Evolutionary conservation across 1,284 basidiomycete species (phyloP).

Genomic region (Naganishia albida): DNA sequence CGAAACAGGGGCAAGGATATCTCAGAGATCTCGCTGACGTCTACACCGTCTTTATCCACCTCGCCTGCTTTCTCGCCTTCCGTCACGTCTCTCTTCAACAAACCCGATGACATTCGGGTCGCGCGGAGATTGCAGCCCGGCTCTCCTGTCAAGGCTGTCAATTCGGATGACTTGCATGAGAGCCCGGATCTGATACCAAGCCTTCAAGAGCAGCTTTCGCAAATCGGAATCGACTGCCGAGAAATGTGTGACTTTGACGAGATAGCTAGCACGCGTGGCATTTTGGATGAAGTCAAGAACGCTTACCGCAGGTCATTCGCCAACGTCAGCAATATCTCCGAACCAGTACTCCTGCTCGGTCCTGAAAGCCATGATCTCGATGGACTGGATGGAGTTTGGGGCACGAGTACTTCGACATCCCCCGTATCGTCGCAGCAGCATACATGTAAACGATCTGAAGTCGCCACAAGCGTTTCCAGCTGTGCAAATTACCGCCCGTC

Average conservation of each 20-base stretch:
- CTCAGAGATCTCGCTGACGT: conserved; percentile 1
- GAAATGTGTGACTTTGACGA: conserved; percentile 11
- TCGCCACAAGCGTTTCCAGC: too few species aligned
- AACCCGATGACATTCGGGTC: neutral
- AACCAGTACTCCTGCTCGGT: conserved; percentile 6
- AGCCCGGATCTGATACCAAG: conserved; percentile 7
- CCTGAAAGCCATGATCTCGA: conserved; percentile 32
- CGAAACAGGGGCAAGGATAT: neutral
- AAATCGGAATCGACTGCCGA: conserved; percentile 10
- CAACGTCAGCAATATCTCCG: neutral
- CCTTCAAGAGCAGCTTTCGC: conserved; percentile 8
- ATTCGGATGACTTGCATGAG: neutral
- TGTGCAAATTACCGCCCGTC: too few species aligned
- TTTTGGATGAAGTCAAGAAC: neutral
- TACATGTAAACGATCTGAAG: too few species aligned
- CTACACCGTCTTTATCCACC: neutral
- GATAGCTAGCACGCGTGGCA: neutral
- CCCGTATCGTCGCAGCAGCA: too few species aligned
- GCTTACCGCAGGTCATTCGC: conserved; percentile 3
- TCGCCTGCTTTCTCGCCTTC: neutral
- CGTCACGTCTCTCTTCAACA: neutral
- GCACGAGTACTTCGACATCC: neutral
- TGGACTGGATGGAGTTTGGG: conserved; percentile 30
- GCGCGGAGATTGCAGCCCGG: neutral
- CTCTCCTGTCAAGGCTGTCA: too few species aligned